Conservation (phyloP, 1,139 yeast species). For the Yamadazyma songkhlaensis region DNA sequence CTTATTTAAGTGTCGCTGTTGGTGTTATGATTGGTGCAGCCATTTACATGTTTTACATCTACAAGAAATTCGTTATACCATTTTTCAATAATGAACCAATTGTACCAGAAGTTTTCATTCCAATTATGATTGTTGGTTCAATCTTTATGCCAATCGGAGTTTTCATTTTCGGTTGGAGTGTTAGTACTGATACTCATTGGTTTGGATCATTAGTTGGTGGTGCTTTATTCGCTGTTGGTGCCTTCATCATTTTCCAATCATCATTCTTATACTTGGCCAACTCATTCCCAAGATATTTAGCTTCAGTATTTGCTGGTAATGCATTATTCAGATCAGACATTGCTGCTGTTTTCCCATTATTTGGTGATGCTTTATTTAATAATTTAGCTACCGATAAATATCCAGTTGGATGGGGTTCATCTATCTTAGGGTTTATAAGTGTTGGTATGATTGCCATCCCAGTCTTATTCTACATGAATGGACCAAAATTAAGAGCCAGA, state of each 20-base stretch:
- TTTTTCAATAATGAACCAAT: slow-evolving; percentile 21
- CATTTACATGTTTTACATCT: slow-evolving; percentile 21
- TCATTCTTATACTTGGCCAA: slow-evolving; percentile 23
- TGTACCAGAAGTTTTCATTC: slow-evolving; percentile 42
- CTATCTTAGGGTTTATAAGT: too few species aligned
- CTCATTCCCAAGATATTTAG: slow-evolving; percentile 40
- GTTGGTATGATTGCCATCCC: too few species aligned
- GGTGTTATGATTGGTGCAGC: slow-evolving; percentile 36
- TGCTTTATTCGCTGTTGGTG: slow-evolving; percentile 14
- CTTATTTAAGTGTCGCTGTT: slow-evolving; percentile 39
- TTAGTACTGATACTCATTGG: slow-evolving; percentile 39
- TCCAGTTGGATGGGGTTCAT: too few species aligned
- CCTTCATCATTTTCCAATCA: slow-evolving; percentile 9
- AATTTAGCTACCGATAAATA: background rate
- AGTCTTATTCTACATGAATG: too few species aligned
- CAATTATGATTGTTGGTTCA: slow-evolving; percentile 44
- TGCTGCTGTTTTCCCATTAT: background rate
- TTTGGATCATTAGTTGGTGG: slow-evolving; percentile 40
- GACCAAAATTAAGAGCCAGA: too few species aligned
- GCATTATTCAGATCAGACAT: slow-evolving; percentile 5
- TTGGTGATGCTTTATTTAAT: background rate
- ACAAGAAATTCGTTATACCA: slow-evolving; percentile 22
- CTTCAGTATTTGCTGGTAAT: slow-evolving; percentile 56
- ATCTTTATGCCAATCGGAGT: slow-evolving; percentile 42
- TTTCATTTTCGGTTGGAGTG: slow-evolving; percentile 52